Percentiles rank a stretch among this genome's conserved stretches.
These are phyloP conservation scores for Sporothrix dimorphospora DNA, from an alignment of 2,329 filamentous ascomycete species.

Conservation along the genomic window DNA sequence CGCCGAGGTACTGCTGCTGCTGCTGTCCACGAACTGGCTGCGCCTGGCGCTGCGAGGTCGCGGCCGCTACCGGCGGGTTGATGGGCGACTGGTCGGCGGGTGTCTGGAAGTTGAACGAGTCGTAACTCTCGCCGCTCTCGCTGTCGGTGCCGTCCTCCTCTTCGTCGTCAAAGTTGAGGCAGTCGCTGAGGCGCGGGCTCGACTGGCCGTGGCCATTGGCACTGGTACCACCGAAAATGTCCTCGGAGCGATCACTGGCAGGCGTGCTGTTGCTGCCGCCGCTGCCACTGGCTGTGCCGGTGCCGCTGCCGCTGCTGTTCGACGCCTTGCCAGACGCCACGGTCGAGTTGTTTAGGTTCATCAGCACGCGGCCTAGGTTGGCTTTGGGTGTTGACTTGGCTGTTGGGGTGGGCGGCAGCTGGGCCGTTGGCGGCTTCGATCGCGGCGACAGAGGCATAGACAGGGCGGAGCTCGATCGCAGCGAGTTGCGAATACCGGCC, in stretches of 20 bases:
- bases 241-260: constrained; percentile 14
- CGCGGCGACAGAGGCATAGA: constrained; percentile 6
- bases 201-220: constrained; percentile 23
- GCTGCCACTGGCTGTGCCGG: constrained; percentile 21
- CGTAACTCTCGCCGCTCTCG: constrained; percentile 31
- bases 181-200: constrained; percentile 38
- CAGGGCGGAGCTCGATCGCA: constrained; percentile 6
- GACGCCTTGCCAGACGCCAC: neutral
- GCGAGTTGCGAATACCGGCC: constrained; percentile 11
- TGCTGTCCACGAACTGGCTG: neutral
- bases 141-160: constrained; percentile 10
- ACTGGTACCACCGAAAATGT: constrained; percentile 24
- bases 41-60: neutral
- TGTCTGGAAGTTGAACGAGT: constrained; percentile 30
- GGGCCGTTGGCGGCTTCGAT: constrained; percentile 18
- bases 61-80: neutral
- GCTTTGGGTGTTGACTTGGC: constrained; percentile 14
- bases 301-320: constrained; percentile 9
- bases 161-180: constrained; percentile 36
- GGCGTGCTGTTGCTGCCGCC: constrained; percentile 21
- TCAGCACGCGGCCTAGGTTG: constrained; percentile 34
- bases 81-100: constrained; percentile 30
- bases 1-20: neutral
- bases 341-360: constrained; percentile 34
- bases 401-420: constrained; percentile 1